phyloP scores from a whole-genome alignment of 805 yeast species.

The Lachancea dasiensis region DNA sequence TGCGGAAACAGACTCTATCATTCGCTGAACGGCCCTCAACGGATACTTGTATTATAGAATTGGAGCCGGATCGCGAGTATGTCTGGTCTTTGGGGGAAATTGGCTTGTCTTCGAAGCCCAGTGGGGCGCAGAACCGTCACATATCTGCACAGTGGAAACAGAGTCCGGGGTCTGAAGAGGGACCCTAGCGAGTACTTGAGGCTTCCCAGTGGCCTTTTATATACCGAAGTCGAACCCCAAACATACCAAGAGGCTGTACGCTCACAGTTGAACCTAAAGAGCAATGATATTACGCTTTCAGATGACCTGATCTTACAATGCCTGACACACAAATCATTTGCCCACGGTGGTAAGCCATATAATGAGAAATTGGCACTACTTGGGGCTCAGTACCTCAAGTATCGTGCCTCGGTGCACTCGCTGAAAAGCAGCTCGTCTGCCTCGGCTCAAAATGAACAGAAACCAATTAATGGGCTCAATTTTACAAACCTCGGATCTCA shows the following conservation, averaged over 20 bases:
- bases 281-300: slow-evolving; percentile 38
- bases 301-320: slow-evolving; percentile 68
- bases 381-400: slow-evolving; percentile 59
- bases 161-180: slow-evolving; percentile 67
- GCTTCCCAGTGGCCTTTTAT: slow-evolving; percentile 45
- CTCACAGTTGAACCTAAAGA: slow-evolving; percentile 18
- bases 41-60: background rate
- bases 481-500: slow-evolving; percentile 57
- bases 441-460: slow-evolving; percentile 21
- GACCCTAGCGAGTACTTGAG: slow-evolving; percentile 55
- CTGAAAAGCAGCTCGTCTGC: slow-evolving; percentile 18
- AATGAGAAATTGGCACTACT: slow-evolving; percentile 76
- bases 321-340: slow-evolving; percentile 90
- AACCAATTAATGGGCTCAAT: slow-evolving; percentile 42
- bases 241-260: slow-evolving; percentile 35
- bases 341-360: slow-evolving; percentile 83
- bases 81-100: background rate
- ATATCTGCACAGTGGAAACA: slow-evolving; percentile 39
- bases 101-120: background rate
- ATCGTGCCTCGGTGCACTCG: slow-evolving; percentile 31
- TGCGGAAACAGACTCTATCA: background rate
- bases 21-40: background rate
- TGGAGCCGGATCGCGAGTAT: background rate
- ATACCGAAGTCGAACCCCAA: slow-evolving; percentile 44
- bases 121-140: slow-evolving; percentile 20